phyloP scores from a whole-genome alignment of 1,139 yeast genomes.

The Sugiyamaella neomexicana region DNA sequence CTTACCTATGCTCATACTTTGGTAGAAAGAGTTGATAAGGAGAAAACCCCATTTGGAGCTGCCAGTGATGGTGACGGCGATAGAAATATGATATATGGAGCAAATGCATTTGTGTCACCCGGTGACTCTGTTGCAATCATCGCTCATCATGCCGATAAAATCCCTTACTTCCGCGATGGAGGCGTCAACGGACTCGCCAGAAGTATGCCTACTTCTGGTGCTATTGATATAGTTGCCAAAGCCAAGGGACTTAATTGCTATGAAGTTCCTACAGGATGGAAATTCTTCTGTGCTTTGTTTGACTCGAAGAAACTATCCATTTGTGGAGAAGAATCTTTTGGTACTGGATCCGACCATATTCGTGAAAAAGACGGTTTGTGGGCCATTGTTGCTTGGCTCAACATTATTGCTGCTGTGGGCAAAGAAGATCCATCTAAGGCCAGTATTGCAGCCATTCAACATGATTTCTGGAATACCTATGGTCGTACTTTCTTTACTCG shows the following conservation, averaged over 20 bases:
- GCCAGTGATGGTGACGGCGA: conserved; percentile 99
- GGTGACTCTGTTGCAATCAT: conserved; percentile 98
- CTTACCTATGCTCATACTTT: conserved; percentile 89
- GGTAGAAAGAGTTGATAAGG: conserved; percentile 79
- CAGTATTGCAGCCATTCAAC: conserved; percentile 77
- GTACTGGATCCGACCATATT: conserved; percentile 96
- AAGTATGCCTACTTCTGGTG: conserved; percentile 97
- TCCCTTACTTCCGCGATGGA: conserved; percentile 84
- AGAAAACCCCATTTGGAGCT: conserved; percentile 89
- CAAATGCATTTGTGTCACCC: conserved; percentile 92
- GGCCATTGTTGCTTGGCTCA: conserved; percentile 98
- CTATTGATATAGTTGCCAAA: conserved; percentile 88
- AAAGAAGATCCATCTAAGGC: conserved; percentile 53
- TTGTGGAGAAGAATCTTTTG: conserved; percentile 98
- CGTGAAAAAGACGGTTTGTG: conserved; percentile 98
- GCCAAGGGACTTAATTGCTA: conserved; percentile 71
- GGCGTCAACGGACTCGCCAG: conserved; percentile 96
- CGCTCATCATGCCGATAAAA: conserved; percentile 84
- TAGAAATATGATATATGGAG: conserved; percentile 97
- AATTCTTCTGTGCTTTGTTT: conserved; percentile 91
- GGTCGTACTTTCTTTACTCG: conserved; percentile 98
- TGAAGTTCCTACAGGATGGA: conserved; percentile 99
- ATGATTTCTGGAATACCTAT: conserved; percentile 84
- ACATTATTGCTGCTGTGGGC: conserved; percentile 78
- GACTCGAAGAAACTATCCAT: conserved; percentile 91